phyloP scores from a whole-genome alignment of 2,329 filamentous ascomycete species.

The Cladophialophora yegresii region DNA sequence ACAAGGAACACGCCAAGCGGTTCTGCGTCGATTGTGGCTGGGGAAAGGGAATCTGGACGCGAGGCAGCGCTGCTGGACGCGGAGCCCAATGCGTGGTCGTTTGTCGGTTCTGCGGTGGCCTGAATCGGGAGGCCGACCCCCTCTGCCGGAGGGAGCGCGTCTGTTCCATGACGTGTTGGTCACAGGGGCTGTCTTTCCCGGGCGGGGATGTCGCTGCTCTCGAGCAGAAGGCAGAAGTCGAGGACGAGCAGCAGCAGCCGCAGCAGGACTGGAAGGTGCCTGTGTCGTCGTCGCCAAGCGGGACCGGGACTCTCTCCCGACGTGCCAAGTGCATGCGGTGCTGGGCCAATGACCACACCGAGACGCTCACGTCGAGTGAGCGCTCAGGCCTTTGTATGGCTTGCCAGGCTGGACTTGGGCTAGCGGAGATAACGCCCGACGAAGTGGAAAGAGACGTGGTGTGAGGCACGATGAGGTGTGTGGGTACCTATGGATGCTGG shows the following conservation, averaged over 20 bases:
- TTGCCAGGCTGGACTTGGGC: background rate
- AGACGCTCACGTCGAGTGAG: background rate
- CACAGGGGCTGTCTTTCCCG: background rate
- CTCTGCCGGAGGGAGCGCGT: background rate
- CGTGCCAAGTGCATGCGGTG: conserved; percentile 18
- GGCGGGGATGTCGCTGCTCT: background rate
- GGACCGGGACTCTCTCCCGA: background rate
- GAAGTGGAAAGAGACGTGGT: background rate
- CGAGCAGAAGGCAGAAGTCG: too few relatives aligned
- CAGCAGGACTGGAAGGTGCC: background rate
- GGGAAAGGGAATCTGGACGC: conserved; percentile 29
- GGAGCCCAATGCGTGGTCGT: conserved; percentile 2
- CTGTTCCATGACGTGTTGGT: background rate
- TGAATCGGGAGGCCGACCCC: background rate
- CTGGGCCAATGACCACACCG: conserved; percentile 25
- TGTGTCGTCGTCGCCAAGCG: background rate
- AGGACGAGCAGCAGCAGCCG: background rate
- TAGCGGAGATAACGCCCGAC: background rate
- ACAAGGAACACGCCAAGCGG: conserved; percentile 29
- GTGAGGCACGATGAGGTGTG: background rate
- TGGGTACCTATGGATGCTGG: background rate
- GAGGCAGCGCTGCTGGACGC: conserved; percentile 19
- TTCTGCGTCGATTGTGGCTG: conserved; percentile 34
- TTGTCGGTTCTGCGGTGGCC: conserved; percentile 9
- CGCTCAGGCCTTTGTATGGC: background rate